Evolutionary conservation across 805 yeast genomes (phyloP), one percentile per base, ranked within the genome.

Genomic region (Metschnikowia matae): DNA sequence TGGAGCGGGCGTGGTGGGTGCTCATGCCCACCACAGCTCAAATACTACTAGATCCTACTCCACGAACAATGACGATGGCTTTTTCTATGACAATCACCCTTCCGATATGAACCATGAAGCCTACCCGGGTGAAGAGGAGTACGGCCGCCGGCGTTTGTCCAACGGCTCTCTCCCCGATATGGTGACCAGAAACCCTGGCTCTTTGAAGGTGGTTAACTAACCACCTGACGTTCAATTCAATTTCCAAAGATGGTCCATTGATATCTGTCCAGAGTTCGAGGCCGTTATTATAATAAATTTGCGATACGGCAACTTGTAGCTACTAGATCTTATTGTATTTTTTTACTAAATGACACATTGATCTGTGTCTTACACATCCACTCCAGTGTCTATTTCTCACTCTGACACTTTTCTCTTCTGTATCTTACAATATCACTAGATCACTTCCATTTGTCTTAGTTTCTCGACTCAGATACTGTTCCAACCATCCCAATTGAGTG

Each of bases 121-220:
- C 15, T 49, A 32, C 23, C 33, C 29, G 10, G 38, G 49, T 3
- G 48, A 48, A 15, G 59, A 54, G 48, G 77, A 67, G 49, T 61
- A 61, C 50, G 81, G 80, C 18, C 71, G 79, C 44, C 69, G 80
- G 53, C 70, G 81, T 52, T 68, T 80, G 51, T 78, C 83, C 59
- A 73, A 79, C 53, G 81, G 83, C 15, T 78, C 83, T 10, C 62
- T 80, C 48, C 84, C 82, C 1, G 83, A 79, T 58, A 64, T 64
- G 66, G 62, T 62, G 48, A 79, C 78, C 5, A 66, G 78, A 53
- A 67, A 67, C 47, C 73, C 73, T 8, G 78, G 79, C 38, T 71
- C 79, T 3, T 64, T 80, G 52, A 77, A 80, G 58, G 81, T 80
- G 41, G 82, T 77, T 6, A 80, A 80, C 61, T 36, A 38, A 17